Base-by-base conservation (phyloP, 2,329 filamentous ascomycete species). In the Scopulariopsis brevicaulis region DNA sequence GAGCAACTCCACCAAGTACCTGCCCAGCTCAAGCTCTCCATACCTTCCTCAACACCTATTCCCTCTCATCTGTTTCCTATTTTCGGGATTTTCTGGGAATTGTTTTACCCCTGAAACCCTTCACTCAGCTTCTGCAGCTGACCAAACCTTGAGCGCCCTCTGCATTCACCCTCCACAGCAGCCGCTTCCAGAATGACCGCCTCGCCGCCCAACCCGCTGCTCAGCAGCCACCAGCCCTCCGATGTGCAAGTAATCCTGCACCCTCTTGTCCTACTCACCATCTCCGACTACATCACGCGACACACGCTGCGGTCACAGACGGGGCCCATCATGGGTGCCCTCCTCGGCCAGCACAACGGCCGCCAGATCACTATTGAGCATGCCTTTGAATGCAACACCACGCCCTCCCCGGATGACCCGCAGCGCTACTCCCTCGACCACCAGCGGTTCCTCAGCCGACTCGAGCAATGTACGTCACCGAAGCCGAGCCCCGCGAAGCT, bases 211-310 rank as follows among this genome's bases (percentile, higher is more conserved):
- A 53, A 59, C 14, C 75, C 83, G 57, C 77, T 89, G 61, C 69
- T 90, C 53, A 89, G 86, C 6, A 78, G 77, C 59, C 79, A 84
- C 66, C 87, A 84, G 71, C 79, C 83, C 63, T 80, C 81, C 50
- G 89, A 94, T 71, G 83, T 95, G 52, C 86, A 90, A 63, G 84
- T 91, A 58, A 84, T 91, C 65, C 83, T 99, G 20, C 94, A 99
- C 67, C 94, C 94, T 28, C 85, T 99, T 54, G 92, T 96, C 56
- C 87, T 97, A 63, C 89, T 99, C 73, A 95, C 89, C 63, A 94
- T 99, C 66, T 96, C 93, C 64, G 94, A 99, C 72, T 95, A 96
- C 71, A 91, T 97, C 70, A 96, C 93, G 59, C 84, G 94, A 60
- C 92, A 96, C 71, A 89, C 86, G 1, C 80, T 96, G 59, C 84